phyloP scores from a whole-genome alignment of 176 grass and related monocot genomes.

The Eragrostis curvula region DNA sequence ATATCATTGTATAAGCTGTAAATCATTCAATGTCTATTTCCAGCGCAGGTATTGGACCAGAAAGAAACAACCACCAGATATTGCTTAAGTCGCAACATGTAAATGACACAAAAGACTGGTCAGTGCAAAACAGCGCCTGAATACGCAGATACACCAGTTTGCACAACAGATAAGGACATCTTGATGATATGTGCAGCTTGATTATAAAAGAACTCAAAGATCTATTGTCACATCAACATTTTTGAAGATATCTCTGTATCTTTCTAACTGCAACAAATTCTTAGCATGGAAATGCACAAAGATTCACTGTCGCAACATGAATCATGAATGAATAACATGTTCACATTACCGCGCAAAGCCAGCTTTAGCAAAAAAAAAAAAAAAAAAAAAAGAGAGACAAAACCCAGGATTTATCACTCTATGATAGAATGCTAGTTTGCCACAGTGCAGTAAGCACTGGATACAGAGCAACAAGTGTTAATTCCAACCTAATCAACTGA shows the following conservation, averaged over 20 bases:
- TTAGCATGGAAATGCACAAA: no score
- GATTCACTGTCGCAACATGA: not conserved
- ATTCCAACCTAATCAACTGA: constrained; percentile 32
- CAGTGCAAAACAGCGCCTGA: not conserved
- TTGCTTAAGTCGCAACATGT: not conserved
- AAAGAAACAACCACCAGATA: not conserved
- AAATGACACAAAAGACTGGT: not conserved
- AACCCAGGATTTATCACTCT: not conserved
- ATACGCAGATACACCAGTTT: constrained; percentile 3
- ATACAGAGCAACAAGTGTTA: constrained; percentile 18
- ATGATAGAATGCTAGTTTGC: constrained; percentile 28
- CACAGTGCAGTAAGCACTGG: constrained; percentile 17
- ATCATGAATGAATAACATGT: not conserved
- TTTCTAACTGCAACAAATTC: no score
- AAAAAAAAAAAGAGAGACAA: no score
- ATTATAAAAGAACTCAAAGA: not conserved
- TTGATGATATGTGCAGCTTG: not conserved
- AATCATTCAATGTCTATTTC: constrained; percentile 17
- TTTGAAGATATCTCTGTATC: no score
- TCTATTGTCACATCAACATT: not conserved
- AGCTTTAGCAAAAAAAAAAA: not conserved
- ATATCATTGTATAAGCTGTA: not conserved
- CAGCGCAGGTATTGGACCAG: not conserved
- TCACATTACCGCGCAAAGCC: not conserved
- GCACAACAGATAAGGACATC: not conserved